Evolutionary conservation across 345 rosid species (phyloP).

Genomic region (Salix koriyanagi): DNA sequence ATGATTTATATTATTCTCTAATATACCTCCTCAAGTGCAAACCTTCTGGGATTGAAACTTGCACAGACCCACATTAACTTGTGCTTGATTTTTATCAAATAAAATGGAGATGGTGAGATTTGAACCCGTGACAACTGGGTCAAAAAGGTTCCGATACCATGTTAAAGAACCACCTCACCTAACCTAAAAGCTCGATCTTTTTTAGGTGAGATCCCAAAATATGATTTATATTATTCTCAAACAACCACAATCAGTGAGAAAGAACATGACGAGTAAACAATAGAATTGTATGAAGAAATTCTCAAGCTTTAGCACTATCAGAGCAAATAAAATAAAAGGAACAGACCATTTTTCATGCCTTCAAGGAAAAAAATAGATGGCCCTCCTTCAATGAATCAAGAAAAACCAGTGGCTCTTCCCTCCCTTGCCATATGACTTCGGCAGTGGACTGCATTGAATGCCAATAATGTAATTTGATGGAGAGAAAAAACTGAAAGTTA

Average conservation of each 20-base stretch:
- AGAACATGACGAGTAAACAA: background rate
- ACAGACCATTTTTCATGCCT: slow-evolving; percentile 73
- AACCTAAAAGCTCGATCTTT: no score
- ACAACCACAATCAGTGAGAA: background rate
- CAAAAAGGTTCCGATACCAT: no score
- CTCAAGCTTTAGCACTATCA: background rate
- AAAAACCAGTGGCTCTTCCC: slow-evolving; percentile 51
- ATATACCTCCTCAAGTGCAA: no score
- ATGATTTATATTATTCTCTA: no score
- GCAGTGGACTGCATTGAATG: slow-evolving; percentile 48
- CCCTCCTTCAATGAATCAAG: slow-evolving; percentile 63
- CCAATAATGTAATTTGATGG: background rate
- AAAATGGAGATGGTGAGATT: no score
- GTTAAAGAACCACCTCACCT: no score
- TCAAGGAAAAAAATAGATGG: slow-evolving; percentile 55
- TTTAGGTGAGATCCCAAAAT: no score
- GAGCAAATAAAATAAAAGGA: slow-evolving; percentile 3
- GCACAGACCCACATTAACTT: no score
- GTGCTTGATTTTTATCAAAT: no score
- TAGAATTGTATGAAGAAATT: background rate
- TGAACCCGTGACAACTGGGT: no score
- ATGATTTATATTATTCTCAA: no score
- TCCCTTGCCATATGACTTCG: slow-evolving; percentile 54
- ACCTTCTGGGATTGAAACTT: no score
- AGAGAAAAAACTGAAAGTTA: background rate